These are phyloP conservation scores for Chimonanthus salicifolius DNA, from an alignment of 164 flowering plant genomes.

Conservation along the genomic window DNA sequence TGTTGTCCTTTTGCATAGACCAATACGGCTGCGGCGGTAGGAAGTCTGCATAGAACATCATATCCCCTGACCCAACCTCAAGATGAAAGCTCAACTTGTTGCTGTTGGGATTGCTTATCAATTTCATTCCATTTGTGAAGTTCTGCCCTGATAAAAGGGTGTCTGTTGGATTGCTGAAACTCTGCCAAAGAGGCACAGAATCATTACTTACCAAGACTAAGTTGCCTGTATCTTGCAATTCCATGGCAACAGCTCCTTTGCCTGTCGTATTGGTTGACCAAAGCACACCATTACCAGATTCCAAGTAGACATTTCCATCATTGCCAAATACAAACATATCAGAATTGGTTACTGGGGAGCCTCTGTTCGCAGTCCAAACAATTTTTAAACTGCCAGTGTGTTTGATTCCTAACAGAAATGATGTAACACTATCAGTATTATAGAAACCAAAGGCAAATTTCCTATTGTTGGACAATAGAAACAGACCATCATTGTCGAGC, in stretches of 20 bases:
- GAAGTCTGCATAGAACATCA: conserved; percentile 40
- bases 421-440: conserved; percentile 19
- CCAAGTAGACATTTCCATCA: conserved; percentile 39
- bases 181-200: conserved; percentile 39
- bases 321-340: conserved; percentile 42
- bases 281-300: conserved; percentile 11
- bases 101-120: conserved; percentile 26
- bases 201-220: conserved; percentile 33
- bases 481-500: conserved; percentile 34
- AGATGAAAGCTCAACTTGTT: conserved; percentile 25
- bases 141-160: conserved; percentile 47
- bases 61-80: conserved; percentile 37
- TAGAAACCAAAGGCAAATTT: conserved; percentile 38
- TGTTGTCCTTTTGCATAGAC: conserved; percentile 40
- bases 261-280: conserved; percentile 46
- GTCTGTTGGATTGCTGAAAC: conserved; percentile 49
- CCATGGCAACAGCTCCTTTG: conserved; percentile 30
- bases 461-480: conserved; percentile 37
- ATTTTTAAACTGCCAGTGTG: conserved; percentile 27
- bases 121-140: conserved; percentile 39
- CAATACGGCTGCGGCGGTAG: conserved; percentile 49
- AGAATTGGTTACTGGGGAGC: conserved; percentile 24
- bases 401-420: conserved; percentile 30
- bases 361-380: conserved; percentile 61
- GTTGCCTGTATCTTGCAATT: conserved; percentile 43